Base-by-base conservation (phyloP, 108 stramenopile genomes). In the Epithemia pelagica region DNA sequence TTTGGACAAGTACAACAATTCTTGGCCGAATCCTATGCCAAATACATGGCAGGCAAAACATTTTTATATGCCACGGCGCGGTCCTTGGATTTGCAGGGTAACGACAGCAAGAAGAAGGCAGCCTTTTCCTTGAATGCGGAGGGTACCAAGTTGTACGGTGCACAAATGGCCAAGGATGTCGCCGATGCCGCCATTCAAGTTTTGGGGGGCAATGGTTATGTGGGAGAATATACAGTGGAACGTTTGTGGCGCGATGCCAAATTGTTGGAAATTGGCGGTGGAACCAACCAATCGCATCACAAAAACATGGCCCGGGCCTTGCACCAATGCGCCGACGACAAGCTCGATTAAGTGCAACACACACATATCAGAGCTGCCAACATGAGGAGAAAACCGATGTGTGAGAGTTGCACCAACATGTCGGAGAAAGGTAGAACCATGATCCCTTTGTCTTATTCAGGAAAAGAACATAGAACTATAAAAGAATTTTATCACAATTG, bases 211-310 rank as follows among this genome's bases (percentile, higher is more conserved):
- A 90, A 97, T 63, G 99, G 99, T 2, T 99, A 99, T 79, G 86
- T 92, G n/a, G 99, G 96, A 7, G 97, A 99, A 69, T 99, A 98
- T 70, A 81, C 65, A 58, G 97, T 98, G 5, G 99, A 99, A 86
- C 72, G 95, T 55, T 77, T 99, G 20, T 99, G 96, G 96, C 78
- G 99, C 23, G 99, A 99, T 83, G 84, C 96, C 28, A 99, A 99
- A 68, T 79, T 99, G 2, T 68, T 99, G 32, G 99, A 99, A 74
- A 99, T 99, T 61, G 99, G 99, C n/a, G 99, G 99, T 33, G 99
- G 99, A 2, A 99, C 97, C 32, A 94, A 95, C 58, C 97, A 99
- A 81, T 89, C 89, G 5, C 99, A 99, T 69, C 97, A 99, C 73
- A 99, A 99, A 77, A 99, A 99, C 74, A 99, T 99, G 95, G 51